Conservation (phyloP, 1,284 basidiomycete genomes). For the Earliella scabrosa region DNA sequence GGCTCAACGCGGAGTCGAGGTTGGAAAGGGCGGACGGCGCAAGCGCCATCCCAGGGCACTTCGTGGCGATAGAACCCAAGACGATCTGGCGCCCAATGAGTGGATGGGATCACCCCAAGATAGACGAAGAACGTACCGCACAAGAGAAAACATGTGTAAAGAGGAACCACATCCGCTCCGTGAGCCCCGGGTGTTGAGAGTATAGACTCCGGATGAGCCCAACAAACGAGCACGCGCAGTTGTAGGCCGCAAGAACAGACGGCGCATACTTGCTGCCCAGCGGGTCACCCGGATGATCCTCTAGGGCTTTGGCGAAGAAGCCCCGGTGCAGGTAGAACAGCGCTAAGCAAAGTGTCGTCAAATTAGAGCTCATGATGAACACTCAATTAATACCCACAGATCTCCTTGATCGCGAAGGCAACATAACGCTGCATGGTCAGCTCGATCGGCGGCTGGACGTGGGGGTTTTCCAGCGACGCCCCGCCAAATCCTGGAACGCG, state of each 20-base stretch:
- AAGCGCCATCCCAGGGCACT: conserved; percentile 59
- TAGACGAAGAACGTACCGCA: conserved; percentile 49
- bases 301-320: conserved; percentile 71
- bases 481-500: conserved; percentile 68
- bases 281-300: conserved; percentile 63
- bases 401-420: conserved; percentile 67
- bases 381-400: conserved; percentile 55
- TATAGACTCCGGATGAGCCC: conserved; percentile 64
- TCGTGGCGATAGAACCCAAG: conserved; percentile 67
- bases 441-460: conserved; percentile 52
- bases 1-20: conserved; percentile 60
- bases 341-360: conserved; percentile 45
- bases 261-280: conserved; percentile 70
- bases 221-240: conserved; percentile 69
- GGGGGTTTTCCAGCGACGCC: conserved; percentile 44
- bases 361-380: too few species aligned
- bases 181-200: conserved; percentile 65
- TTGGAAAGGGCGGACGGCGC: conserved; percentile 66
- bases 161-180: conserved; percentile 74
- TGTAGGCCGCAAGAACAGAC: conserved; percentile 70
- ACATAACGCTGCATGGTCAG: conserved; percentile 68
- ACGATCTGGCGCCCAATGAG: conserved; percentile 52
- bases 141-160: conserved; percentile 78
- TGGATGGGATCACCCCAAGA: conserved; percentile 5
- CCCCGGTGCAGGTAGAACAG: conserved; percentile 76